phyloP scores from a whole-genome alignment of 129 eudicot species.

The Arctium lappa region DNA sequence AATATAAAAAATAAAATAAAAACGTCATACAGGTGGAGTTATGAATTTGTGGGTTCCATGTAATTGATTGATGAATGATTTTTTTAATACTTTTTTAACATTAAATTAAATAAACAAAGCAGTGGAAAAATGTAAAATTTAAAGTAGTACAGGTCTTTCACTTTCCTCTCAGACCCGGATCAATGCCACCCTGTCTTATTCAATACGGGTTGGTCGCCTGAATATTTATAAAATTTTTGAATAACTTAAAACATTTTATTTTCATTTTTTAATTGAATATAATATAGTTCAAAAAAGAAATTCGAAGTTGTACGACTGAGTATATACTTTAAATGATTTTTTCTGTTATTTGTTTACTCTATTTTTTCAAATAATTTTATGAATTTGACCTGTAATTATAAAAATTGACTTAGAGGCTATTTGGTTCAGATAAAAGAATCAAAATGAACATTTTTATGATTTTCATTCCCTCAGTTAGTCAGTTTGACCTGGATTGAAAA shows the following conservation, averaged over 20 bases:
- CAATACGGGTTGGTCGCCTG: constrained; percentile 8
- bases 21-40: background rate
- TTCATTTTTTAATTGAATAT: background rate
- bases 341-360: too few species aligned
- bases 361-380: too few species aligned
- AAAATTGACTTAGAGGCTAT: too few species aligned
- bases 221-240: background rate
- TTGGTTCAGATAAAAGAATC: too few species aligned
- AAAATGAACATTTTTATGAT: too few species aligned
- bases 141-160: constrained; percentile 13
- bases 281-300: too few species aligned
- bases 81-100: background rate
- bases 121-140: background rate
- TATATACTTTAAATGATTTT: too few species aligned
- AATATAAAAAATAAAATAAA: background rate
- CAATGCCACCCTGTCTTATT: background rate
- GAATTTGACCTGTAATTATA: too few species aligned
- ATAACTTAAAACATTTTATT: background rate
- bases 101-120: background rate
- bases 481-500: too few species aligned
- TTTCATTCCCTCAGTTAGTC: too few species aligned
- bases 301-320: too few species aligned
- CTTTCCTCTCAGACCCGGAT: constrained; percentile 3
- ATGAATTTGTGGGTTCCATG: background rate
- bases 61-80: background rate